Conservation (phyloP, 768 basidiomycete genomes). For the Kwoniella shandongensis region DNA sequence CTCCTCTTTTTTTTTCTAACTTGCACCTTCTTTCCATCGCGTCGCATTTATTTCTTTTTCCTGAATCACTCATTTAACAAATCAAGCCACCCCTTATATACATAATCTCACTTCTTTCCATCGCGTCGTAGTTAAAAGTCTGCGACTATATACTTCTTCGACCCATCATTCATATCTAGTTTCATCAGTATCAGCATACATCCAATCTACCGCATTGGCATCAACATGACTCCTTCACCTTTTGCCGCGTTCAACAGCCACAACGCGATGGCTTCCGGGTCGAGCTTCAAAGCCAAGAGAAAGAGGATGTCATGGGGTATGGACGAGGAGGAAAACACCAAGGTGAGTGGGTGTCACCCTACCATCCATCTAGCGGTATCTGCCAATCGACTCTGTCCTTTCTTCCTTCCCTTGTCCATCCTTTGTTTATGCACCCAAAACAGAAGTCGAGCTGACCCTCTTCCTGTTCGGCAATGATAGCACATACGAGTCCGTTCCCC, state of each 20-base stretch:
- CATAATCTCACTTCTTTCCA: not conserved
- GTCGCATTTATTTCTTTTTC: not conserved
- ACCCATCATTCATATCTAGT: not conserved
- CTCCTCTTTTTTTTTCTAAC: not conserved
- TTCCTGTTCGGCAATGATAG: slow-evolving; percentile 17
- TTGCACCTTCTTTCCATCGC: not conserved
- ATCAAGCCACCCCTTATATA: not conserved
- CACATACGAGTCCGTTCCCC: slow-evolving; percentile 42
- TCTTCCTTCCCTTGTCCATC: slow-evolving; percentile 4
- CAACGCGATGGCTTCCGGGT: slow-evolving; percentile 23
- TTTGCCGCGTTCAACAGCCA: slow-evolving; percentile 19
- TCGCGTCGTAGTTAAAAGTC: not conserved
- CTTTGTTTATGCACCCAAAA: not conserved
- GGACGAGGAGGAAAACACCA: slow-evolving; percentile 33
- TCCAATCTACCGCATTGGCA: not conserved
- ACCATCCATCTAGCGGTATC: not conserved
- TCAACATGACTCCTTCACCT: slow-evolving; percentile 21
- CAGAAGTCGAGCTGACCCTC: slow-evolving; percentile 4
- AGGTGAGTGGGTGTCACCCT: slow-evolving; percentile 23
- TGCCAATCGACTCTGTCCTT: not conserved
- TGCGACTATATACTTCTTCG: not conserved
- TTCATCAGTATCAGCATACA: no score
- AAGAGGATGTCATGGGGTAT: slow-evolving; percentile 34
- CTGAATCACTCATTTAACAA: slow-evolving; percentile 17
- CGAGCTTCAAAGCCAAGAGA: slow-evolving; percentile 37